Evolutionary conservation across 495 filamentous ascomycete genomes (phyloP), one percentile per base, ranked within the genome.

Genomic region (Penicillium tannophilum): DNA sequence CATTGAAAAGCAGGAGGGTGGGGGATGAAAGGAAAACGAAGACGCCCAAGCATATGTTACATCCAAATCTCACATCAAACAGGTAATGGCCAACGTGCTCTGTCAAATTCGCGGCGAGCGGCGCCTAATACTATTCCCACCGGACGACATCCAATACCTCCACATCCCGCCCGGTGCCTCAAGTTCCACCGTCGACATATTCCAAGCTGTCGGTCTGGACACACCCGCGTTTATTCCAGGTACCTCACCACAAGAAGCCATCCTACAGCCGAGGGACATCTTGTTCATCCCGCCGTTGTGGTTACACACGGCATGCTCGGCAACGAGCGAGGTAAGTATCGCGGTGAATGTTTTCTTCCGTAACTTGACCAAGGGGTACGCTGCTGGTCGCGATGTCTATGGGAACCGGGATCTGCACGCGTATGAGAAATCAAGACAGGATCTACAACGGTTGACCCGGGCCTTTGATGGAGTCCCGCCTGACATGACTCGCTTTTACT

Each of bases 81-180:
- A 87, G 86, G 90, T 92, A 17, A 93, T 95, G 86, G 91, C 91
- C 24, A 97, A 96, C 64, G 79, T 96, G 7, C 86, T 94, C 46
- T 93, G 89, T 67, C 92, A 96, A 63, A 81, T 93, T 56, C 72
- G 76, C 36, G 90, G 91, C 26, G 75, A 76, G 30, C 35, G 52
- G 11, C 52, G 52, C 35, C 23, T 96, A 31, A 69, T 90, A 5
- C 79, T 97, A 14, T 97, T 88, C 71, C 91, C 90, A 11, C 92
- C 93, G 1, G 72, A 79, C 2, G 90, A 96, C 67, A 86, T 93
- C 30, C 76, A 77, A 35, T 69, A 86, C 42, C 78, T 96, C 1
- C 78, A 82, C 6, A 86, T 96, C 61, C 83, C 91, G 0, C 83
- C 91, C 0, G 92, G 92, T 1, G 82, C 86, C 0, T 94, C 91